A percentile compares a stretch with the other conserved stretches of the same genome.
These are phyloP conservation scores for Neobulgaria alba DNA, from an alignment of 2,329 filamentous ascomycete species.

Conservation along the genomic window DNA sequence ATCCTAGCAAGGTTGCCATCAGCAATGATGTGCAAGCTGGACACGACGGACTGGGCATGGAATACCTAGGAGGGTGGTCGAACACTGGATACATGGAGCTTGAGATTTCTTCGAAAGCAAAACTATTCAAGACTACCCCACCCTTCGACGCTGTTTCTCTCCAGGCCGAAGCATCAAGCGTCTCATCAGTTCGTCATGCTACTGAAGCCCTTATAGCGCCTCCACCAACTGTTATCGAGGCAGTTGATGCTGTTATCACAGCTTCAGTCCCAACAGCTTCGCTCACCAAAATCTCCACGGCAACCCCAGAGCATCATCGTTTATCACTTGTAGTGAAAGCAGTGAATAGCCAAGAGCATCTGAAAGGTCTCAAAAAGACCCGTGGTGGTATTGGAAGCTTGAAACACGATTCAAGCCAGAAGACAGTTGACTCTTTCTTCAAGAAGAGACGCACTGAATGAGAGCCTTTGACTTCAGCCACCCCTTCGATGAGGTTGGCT, in stretches of 20 bases:
- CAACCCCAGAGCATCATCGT: background rate
- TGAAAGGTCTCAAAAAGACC: conserved; percentile 67
- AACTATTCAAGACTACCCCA: no score
- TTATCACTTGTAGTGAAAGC: conserved; percentile 40
- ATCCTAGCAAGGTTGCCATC: conserved; percentile 27
- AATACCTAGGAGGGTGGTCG: conserved; percentile 51
- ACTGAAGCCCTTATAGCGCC: no score
- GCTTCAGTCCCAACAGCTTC: conserved; percentile 3
- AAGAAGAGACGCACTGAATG: conserved; percentile 39
- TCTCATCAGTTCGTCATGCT: background rate
- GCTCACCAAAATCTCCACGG: background rate
- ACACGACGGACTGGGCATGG: conserved; percentile 33
- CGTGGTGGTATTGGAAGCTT: conserved; percentile 75
- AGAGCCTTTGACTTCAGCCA: background rate
- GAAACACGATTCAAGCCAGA: conserved; percentile 66
- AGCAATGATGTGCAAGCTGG: conserved; percentile 33
- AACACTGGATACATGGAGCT: conserved; percentile 51
- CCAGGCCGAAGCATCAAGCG: background rate
- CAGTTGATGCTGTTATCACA: background rate
- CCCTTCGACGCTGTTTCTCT: background rate
- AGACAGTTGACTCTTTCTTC: conserved; percentile 71
- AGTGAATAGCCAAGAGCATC: conserved; percentile 64
- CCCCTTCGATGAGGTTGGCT: background rate
- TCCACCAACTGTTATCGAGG: background rate
- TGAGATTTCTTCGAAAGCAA: conserved; percentile 10